Evolutionary conservation across 768 basidiomycete genomes (phyloP).

Genomic region (Arthromyces matolae): DNA sequence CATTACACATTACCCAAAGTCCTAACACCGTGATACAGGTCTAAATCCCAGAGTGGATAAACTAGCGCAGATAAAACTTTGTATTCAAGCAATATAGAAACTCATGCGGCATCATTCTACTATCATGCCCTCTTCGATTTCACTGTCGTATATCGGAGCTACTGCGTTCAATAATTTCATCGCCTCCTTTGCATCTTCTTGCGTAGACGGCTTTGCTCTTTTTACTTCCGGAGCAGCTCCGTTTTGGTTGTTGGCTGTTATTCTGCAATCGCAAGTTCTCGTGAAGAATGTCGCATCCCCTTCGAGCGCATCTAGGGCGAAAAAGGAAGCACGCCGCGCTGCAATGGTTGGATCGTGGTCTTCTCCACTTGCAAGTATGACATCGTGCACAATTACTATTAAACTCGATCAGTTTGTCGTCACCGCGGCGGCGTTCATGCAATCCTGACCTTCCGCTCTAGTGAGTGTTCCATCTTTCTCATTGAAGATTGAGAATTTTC

Average conservation of each 20-base stretch:
- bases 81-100: too few species aligned
- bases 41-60: conserved; percentile 33
- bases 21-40: conserved; percentile 30
- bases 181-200: conserved; percentile 15
- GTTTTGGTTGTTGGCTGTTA: conserved; percentile 36
- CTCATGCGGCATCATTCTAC: conserved; percentile 5
- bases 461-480: conserved; percentile 16
- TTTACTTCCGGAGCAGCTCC: conserved; percentile 24
- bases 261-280: conserved; percentile 65
- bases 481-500: conserved; percentile 57
- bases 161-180: conserved; percentile 8
- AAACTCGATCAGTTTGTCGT: conserved; percentile 2
- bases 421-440: neutral
- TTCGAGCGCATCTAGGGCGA: conserved; percentile 68
- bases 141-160: conserved; percentile 5
- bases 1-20: neutral
- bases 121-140: conserved; percentile 18
- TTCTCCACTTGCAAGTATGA: conserved; percentile 55
- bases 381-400: conserved; percentile 66
- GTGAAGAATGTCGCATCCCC: conserved; percentile 59
- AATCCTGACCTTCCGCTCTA: conserved; percentile 9
- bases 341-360: conserved; percentile 51
- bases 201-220: conserved; percentile 15
- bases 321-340: conserved; percentile 55
- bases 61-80: neutral